A percentile compares a stretch with the other conserved stretches of the same genome.
Conservation (phyloP, 371 early-diverging fungal genomes). For the Capniomyces stellatus region DNA sequence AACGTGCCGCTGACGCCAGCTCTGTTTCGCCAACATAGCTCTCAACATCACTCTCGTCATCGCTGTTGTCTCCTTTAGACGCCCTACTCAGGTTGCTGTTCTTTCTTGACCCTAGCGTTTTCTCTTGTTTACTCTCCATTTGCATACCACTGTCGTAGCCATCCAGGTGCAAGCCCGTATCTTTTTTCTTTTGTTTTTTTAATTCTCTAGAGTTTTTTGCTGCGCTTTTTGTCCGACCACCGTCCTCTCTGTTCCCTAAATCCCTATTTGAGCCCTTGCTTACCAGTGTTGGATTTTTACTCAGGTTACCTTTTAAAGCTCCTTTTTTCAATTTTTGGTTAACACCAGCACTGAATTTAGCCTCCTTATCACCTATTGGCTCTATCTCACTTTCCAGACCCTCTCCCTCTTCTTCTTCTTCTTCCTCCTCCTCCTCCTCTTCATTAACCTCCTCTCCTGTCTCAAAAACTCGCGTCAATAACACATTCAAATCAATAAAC, state of each 20-base stretch:
- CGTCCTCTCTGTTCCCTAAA: background rate
- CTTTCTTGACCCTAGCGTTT: background rate
- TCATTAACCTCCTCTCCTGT: background rate
- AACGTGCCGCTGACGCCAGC: slow-evolving; percentile 14
- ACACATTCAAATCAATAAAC: slow-evolving; percentile 47
- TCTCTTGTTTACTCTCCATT: background rate
- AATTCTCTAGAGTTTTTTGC: too few species aligned
- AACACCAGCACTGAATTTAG: too few species aligned
- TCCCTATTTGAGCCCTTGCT: background rate
- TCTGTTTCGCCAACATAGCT: slow-evolving; percentile 11
- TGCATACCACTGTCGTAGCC: too few species aligned
- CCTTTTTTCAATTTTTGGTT: too few species aligned
- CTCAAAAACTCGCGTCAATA: slow-evolving; percentile 16
- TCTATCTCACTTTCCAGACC: too few species aligned
- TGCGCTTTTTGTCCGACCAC: background rate
- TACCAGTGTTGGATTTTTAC: background rate
- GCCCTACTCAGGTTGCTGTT: background rate
- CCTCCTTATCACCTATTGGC: too few species aligned
- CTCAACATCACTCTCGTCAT: slow-evolving; percentile 6
- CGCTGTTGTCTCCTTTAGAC: background rate
- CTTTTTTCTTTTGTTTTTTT: too few species aligned
- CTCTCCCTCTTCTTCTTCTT: background rate
- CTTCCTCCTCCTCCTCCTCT: slow-evolving; percentile 1
- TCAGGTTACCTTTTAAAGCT: too few species aligned
- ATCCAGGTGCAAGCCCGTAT: background rate